These are phyloP conservation scores for barrel medic (Medicago truncatula) DNA, from an alignment of 306 rosid species.

Conservation along the genomic window DNA sequence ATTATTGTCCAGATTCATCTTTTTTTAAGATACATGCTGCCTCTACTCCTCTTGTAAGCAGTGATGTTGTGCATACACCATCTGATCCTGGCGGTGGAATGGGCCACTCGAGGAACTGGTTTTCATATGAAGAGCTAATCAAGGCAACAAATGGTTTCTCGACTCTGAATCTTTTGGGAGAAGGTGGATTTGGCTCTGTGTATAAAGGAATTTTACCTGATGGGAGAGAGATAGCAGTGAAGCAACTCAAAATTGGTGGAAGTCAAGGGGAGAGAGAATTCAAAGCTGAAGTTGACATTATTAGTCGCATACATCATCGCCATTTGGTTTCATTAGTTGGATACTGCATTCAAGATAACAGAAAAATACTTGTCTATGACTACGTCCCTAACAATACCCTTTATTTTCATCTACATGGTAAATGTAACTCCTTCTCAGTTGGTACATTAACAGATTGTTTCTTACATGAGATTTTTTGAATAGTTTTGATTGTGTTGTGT, in stretches of 20 bases:
- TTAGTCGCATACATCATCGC: conserved; percentile 93
- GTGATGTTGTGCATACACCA: conserved; percentile 61
- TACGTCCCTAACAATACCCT: conserved; percentile 81
- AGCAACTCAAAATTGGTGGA: conserved; percentile 83
- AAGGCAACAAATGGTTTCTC: conserved; percentile 84
- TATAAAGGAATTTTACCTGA: conserved; percentile 86
- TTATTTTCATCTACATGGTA: conserved; percentile 89
- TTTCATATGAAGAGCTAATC: conserved; percentile 78
- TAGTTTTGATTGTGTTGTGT: conserved; percentile 36
- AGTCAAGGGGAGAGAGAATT: conserved; percentile 94
- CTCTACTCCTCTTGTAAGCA: conserved; percentile 69
- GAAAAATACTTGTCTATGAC: conserved; percentile 90
- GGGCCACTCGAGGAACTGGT: conserved; percentile 85
- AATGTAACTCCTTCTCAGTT: conserved; percentile 50
- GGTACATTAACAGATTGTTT: conserved; percentile 26
- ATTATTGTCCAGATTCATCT: conserved; percentile 66
- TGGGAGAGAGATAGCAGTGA: conserved; percentile 90
- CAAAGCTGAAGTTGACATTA: conserved; percentile 88
- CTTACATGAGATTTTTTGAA: conserved; percentile 21
- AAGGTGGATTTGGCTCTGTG: conserved; percentile 94
- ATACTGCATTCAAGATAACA: conserved; percentile 73
- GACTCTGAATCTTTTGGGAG: conserved; percentile 75
- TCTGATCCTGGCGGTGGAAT: conserved; percentile 66
- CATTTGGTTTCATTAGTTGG: conserved; percentile 94
- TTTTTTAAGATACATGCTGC: conserved; percentile 73